Evolutionary conservation across 225 moss, liverwort and hornwort species (phyloP), one percentile per base, ranked within the genome.

Genomic region (Bryum argenteum): DNA sequence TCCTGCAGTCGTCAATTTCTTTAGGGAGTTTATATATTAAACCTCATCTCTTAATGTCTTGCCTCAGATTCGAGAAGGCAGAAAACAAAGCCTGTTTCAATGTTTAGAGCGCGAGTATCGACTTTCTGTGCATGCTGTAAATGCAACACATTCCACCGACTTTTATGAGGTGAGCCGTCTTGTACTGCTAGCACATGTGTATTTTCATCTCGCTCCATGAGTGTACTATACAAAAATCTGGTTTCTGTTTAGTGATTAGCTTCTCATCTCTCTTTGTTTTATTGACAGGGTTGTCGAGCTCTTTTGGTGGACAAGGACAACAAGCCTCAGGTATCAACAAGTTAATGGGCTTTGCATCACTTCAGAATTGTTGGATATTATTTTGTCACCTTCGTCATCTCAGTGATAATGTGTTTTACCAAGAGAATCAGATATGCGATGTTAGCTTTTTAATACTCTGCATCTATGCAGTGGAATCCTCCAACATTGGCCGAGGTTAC

Each of bases 261-360:
- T 53, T 65, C 70, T 70, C 43, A 56, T 54, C 28, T 44, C 19
- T 66, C 16, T 59, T 61, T 24, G 77, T 63, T 54, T 69, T 75
- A 83, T 65, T 65, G 65, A 20, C 89, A 98, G 86, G 98, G 98
- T 42, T 89, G 88, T 63, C 85, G 98, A 79, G 92, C 98, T 69
- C 79, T 92, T 72, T 78, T 94, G 77, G 84, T 94, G 26, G 94
- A 98, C 33, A 98, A 98, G 68, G 94, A 98, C 69, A 92, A 92
- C 73, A 81, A 79, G 45, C 92, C 98, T 22, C 87, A 89, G 93
- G 95, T 91, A 80, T 73, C n/a, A 60, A 69, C 20, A 54, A 21
- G 16, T 62, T 38, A 69, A 66, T 33, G 33, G 33, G 33, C 33
- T 33, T 33, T 33, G 33, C 33, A 33, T 33, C 33, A 33, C 33